Base-by-base conservation (phyloP, 805 yeast genomes). In the Komagataella kurtzmanii region DNA sequence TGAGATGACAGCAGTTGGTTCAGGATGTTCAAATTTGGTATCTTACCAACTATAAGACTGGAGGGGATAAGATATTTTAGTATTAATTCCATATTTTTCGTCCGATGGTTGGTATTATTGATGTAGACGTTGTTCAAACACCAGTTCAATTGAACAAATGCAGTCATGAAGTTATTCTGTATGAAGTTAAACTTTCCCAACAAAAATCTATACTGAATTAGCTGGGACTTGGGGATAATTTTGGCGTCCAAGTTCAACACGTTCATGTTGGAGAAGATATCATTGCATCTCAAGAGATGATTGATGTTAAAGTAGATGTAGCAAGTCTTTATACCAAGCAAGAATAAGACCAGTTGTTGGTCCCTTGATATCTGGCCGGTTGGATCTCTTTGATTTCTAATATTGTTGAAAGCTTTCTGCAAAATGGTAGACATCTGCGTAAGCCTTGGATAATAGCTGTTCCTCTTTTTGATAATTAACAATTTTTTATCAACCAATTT, bases 261-360 rank as follows among this genome's bases (percentile, higher is more conserved):
- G 56, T 75, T 77, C 68, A 81, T 74, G 60, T 80, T 81, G 40
- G 82, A 73, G 58, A 80, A 79, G 45, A 81, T 79, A 57, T 81
- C 80, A 43, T 79, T 72, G 62, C 86, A 81, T 17, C 79, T 64
- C 56, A 79, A 67, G 5, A 85, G 83, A 30, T 75, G 77, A 30
- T 70, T 74, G 19, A 81, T 72, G 45, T 62, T 65, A 59, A 77
- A 77, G 60, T 81, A 81, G 0, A 76, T 65, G 54, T 65, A 67
- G 60, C 83, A 80, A 47, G 81, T 59, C 45, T 70, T 66, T 24
- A 71, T 69, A 10, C 80, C 78, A 8, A 80, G 61, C 53, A 70
- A 73, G 45, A 81, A 58, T 21, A 81, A 68, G 8, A 80, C 63
- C 5, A 71, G 61, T 49, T 72, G 77, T 54, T 78, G 78, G 48